Percentiles rank a stretch among this genome's conserved stretches.
These are phyloP conservation scores for Lactarius sp. DNA, from an alignment of 768 basidiomycete species.

Conservation along the genomic window DNA sequence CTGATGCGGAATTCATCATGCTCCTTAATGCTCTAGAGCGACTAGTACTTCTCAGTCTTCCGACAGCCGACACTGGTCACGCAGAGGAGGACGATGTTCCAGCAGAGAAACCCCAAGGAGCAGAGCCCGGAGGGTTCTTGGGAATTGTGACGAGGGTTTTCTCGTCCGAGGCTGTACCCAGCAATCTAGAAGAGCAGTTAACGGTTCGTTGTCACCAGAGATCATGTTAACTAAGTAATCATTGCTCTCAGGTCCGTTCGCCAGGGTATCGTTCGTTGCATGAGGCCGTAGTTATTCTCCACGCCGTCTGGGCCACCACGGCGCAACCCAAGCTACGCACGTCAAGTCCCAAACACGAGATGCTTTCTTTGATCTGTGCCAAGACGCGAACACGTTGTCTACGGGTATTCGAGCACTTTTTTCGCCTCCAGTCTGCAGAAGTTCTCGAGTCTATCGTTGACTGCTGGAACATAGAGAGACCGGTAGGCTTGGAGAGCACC, in stretches of 20 bases:
- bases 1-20: conserved; percentile 81
- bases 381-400: conserved; percentile 66
- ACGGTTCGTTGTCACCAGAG: conserved; percentile 40
- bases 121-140: conserved; percentile 62
- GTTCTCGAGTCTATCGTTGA: conserved; percentile 80
- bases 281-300: conserved; percentile 76
- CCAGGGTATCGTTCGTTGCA: conserved; percentile 73
- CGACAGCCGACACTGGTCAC: conserved; percentile 44
- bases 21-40: conserved; percentile 81
- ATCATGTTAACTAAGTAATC: not conserved
- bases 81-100: conserved; percentile 52
- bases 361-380: conserved; percentile 59
- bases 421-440: conserved; percentile 73
- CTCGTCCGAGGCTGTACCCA: conserved; percentile 55
- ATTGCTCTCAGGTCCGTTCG: conserved; percentile 51
- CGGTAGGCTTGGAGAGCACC: conserved; percentile 35
- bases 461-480: conserved; percentile 65
- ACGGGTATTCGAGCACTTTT: conserved; percentile 79
- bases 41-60: conserved; percentile 67
- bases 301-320: conserved; percentile 65
- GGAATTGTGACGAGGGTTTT: conserved; percentile 93
- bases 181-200: conserved; percentile 48
- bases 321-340: conserved; percentile 43
- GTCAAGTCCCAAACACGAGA: conserved; percentile 59
- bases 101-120: conserved; percentile 46